Conservation (phyloP, 2,329 filamentous ascomycete species). For the Fusarium papillatum region DNA sequence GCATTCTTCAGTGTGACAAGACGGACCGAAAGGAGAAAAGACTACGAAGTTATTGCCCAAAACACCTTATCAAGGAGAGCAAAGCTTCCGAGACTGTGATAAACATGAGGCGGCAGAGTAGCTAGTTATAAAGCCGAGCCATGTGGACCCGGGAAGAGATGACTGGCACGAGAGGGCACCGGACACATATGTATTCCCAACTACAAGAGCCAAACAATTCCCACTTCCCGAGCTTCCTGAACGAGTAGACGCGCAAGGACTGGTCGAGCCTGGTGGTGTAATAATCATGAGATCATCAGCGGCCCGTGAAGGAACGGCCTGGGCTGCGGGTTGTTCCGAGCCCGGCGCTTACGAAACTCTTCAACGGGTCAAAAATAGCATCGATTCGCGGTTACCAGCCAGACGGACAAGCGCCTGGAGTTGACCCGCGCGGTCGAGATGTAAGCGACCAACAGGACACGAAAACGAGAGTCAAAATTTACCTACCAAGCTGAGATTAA, state of each 20-base stretch:
- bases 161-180: not conserved
- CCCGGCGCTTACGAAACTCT: slow-evolving; percentile 3
- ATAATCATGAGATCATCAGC: slow-evolving; percentile 2
- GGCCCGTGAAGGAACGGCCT: slow-evolving; percentile 5
- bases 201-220: not conserved
- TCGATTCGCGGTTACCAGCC: slow-evolving; percentile 30
- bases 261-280: not conserved
- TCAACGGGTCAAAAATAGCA: slow-evolving; percentile 32
- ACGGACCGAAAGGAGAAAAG: not conserved
- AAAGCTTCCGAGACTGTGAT: not conserved
- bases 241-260: not conserved
- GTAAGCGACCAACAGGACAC: slow-evolving; percentile 22
- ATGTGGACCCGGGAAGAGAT: not conserved
- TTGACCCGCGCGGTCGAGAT: not conserved
- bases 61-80: slow-evolving; percentile 4
- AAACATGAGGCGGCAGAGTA: not conserved
- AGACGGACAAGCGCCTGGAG: slow-evolving; percentile 6
- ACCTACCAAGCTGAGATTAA: not conserved
- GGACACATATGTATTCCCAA: not conserved
- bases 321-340: slow-evolving; percentile 16
- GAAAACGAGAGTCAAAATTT: slow-evolving; percentile 5
- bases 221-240: not conserved
- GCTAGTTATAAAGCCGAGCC: not conserved
- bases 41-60: not conserved
- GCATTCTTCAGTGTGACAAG: not conserved